phyloP scores from a whole-genome alignment of 176 grass and related monocot species.

The Oryza glaberrima region DNA sequence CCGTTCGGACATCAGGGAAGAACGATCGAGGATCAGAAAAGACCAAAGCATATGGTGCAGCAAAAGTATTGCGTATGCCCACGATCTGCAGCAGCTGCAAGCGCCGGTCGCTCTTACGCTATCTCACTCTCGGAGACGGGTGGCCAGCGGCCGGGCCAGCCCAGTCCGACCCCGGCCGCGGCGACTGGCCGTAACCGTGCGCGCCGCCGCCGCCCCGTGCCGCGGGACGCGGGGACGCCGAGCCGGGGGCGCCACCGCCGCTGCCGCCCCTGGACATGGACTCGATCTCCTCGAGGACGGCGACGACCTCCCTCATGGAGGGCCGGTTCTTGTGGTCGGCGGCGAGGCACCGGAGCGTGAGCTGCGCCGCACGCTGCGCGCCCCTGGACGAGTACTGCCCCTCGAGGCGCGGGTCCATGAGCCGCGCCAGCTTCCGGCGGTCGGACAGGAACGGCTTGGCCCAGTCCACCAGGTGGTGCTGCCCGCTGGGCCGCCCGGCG shows the following conservation, averaged over 20 bases:
- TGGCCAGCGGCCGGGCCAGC: slow-evolving; percentile 27
- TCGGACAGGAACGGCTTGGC: slow-evolving; percentile 63
- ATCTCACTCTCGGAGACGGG: slow-evolving; percentile 33
- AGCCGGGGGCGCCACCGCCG: slow-evolving; percentile 13
- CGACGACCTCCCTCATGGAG: slow-evolving; percentile 72
- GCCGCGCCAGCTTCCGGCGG: slow-evolving; percentile 45
- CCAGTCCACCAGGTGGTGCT: slow-evolving; percentile 69
- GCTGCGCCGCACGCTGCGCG: slow-evolving; percentile 58
- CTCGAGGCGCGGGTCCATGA: slow-evolving; percentile 74
- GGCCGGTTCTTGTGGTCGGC: slow-evolving; percentile 65
- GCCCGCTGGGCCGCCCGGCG: slow-evolving; percentile 50
- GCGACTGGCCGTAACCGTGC: slow-evolving; percentile 23
- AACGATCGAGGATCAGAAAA: not conserved
- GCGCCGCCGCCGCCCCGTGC: not conserved
- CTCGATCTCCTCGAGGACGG: slow-evolving; percentile 55
- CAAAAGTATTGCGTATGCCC: not conserved
- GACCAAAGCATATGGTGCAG: slow-evolving; percentile 7
- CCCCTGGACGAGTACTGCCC: slow-evolving; percentile 62
- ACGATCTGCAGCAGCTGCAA: not conserved
- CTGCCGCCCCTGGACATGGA: slow-evolving; percentile 39
- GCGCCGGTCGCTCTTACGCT: not conserved
- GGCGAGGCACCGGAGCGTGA: slow-evolving; percentile 59
- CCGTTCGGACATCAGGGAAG: not conserved
- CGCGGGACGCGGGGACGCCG: slow-evolving; percentile 29
- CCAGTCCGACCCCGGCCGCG: slow-evolving; percentile 25